Base-by-base conservation (phyloP, 345 rosid species). In the Kernera saxatilis region DNA sequence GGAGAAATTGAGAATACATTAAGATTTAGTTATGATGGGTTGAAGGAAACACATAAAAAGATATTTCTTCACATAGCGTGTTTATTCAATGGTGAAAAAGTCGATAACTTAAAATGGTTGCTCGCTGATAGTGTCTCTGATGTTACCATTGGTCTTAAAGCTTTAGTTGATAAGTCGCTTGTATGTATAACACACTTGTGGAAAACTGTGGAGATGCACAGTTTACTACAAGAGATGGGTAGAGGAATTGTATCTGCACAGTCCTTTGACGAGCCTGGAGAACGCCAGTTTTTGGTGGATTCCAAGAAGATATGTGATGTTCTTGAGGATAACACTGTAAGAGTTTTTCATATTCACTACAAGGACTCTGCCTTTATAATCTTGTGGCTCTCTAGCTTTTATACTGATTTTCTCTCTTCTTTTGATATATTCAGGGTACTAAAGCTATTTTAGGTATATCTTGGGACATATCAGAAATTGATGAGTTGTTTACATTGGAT, bases 361-460 rank as follows among this genome's bases (percentile, higher is more conserved):
- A 13, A 49, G 4, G 29, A 22, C 8, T 18, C 12, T 1, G 1
- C 8, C 22, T 44, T 44, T 44, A 44, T 44, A 45, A 19, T 9
- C 12, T 45, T 2, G 13, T 2, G 13, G 5, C 50, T 48, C 29
- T 5, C 29, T 23, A 22, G 15, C 30, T 17, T 23, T 8, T 19
- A 55, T 18, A 55, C 12, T 56, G 5, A 56, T 19, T n/a, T 33
- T 57, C 63, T 18, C 45, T 19, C 29, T 57, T 57, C 18, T 12
- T 29, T 27, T 53, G 58, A 51, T 55, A 4, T 54, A 15, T 57
- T 55, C 63, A 57, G 63, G 63, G 45, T 19, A 57, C 44, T 35
- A 57, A 57, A 57, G 29, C 63, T 57, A 29, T 57, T 21, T 57
- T 57, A 57, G 44, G 63, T 21, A 57, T 57, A 55, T 32, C 41